phyloP scores from a whole-genome alignment of 2,329 filamentous ascomycete genomes.

The Phialemonium atrogriseum region DNA sequence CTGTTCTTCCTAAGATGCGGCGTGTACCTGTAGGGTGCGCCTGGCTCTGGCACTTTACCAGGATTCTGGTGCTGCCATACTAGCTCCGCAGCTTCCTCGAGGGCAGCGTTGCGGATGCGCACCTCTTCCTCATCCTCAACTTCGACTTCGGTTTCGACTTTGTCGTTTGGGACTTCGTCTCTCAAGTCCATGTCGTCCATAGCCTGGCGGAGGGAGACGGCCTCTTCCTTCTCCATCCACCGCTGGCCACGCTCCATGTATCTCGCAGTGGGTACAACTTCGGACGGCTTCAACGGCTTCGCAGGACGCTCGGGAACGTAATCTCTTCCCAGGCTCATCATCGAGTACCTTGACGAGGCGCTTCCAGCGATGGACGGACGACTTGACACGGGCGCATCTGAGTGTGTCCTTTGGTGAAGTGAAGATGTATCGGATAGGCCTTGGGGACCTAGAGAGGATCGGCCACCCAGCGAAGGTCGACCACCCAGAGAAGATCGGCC shows the following conservation, averaged over 20 bases:
- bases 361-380: constrained; percentile 37
- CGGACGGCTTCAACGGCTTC: constrained; percentile 44
- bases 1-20: constrained; percentile 63
- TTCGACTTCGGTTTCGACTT: constrained; percentile 8
- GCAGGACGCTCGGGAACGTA: constrained; percentile 39
- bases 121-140: constrained; percentile 45
- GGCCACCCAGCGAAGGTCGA: constrained; percentile 21
- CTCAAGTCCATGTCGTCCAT: constrained; percentile 65
- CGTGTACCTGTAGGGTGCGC: constrained; percentile 59
- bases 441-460: constrained; percentile 17
- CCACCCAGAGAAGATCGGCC: constrained; percentile 18
- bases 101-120: constrained; percentile 60
- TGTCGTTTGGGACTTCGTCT: constrained; percentile 20
- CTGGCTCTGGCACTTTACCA: constrained; percentile 43
- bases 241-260: constrained; percentile 68
- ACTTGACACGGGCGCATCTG: constrained; percentile 17
- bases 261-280: constrained; percentile 55
- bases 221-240: constrained; percentile 78
- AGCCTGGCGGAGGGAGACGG: constrained; percentile 58
- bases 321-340: constrained; percentile 37
- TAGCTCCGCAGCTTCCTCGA: constrained; percentile 69
- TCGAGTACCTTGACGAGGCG: constrained; percentile 42
- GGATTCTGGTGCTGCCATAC: constrained; percentile 69
- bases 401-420: constrained; percentile 23
- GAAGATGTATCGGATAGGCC: constrained; percentile 22